Conservation (phyloP, 202 grass and related monocot genomes). For the Elaeis oleifera region DNA sequence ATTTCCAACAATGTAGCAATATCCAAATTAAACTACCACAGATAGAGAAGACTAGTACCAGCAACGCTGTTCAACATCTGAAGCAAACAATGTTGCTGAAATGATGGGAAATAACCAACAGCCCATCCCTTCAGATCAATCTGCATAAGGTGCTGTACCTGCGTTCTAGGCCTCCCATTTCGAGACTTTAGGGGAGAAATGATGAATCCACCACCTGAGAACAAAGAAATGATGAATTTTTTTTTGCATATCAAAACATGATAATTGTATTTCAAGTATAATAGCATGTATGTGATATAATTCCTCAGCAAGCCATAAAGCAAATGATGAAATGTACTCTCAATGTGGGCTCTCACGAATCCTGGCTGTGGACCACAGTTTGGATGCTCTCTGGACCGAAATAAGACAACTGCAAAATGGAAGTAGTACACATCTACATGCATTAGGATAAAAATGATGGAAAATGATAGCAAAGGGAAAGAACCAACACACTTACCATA, state of each 20-base stretch:
- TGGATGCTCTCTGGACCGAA: constrained; percentile 93
- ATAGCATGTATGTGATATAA: not conserved
- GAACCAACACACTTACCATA: constrained; percentile 16
- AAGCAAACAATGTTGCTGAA: constrained; percentile 91
- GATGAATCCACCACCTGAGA: constrained; percentile 82
- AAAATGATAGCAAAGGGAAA: not conserved
- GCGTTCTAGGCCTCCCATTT: constrained; percentile 69
- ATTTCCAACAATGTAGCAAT: not conserved
- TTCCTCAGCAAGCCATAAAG: constrained; percentile 1
- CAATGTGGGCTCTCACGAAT: constrained; percentile 95
- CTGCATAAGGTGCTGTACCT: constrained; percentile 98
- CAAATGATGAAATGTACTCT: constrained; percentile 46
- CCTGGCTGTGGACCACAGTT: constrained; percentile 91
- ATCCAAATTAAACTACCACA: not conserved
- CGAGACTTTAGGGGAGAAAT: constrained; percentile 87
- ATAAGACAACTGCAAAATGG: constrained; percentile 69
- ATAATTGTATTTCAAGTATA: not conserved
- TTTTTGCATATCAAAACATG: too few relatives aligned
- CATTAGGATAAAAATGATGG: not conserved
- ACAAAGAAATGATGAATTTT: constrained; percentile 3
- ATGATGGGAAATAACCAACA: constrained; percentile 70
- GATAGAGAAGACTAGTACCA: constrained; percentile 35
- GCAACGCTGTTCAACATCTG: constrained; percentile 98
- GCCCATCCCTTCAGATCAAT: constrained; percentile 99
- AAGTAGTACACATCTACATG: constrained; percentile 25